Percentiles rank a stretch among this genome's conserved stretches.
Evolutionary conservation across 306 rosid genomes (phyloP).

Genomic region (Fragaria vesca): DNA sequence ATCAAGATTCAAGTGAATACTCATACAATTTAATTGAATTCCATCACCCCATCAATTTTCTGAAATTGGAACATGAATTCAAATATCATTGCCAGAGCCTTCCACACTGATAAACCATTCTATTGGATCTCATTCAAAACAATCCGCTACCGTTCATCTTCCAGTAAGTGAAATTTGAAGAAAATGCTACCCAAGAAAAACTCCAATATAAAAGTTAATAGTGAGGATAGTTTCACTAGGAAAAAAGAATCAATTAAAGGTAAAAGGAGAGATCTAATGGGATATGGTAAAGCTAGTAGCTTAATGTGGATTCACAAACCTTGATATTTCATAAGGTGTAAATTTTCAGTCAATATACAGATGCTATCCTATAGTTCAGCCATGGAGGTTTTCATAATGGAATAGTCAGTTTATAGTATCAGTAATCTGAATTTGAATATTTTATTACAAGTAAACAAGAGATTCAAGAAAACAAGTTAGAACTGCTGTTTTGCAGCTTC

Average conservation of each 20-base stretch:
- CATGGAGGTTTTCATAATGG: neutral
- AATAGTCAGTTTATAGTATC: neutral
- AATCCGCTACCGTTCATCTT: constrained; percentile 65
- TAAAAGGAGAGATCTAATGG: neutral
- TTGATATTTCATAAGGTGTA: neutral
- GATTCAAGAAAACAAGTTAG: neutral
- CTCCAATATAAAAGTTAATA: constrained; percentile 33
- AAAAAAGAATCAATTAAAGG: neutral
- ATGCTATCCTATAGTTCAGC: neutral
- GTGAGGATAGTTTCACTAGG: constrained; percentile 1
- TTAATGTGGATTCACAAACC: neutral
- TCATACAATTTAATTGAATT: neutral
- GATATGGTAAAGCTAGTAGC: neutral
- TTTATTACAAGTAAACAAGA: neutral
- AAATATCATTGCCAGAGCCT: neutral
- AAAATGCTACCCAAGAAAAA: constrained; percentile 69
- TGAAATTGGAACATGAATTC: neutral
- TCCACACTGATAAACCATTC: neutral
- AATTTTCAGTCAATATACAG: neutral
- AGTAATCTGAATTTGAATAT: neutral
- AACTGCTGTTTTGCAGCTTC: neutral
- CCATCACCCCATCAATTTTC: neutral
- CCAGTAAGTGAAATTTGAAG: constrained; percentile 47
- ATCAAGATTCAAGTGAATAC: neutral
- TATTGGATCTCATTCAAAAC: constrained; percentile 88